These are phyloP conservation scores for Tuber microsphaerosporum DNA, from an alignment of 495 filamentous ascomycete genomes.

Conservation along the genomic window DNA sequence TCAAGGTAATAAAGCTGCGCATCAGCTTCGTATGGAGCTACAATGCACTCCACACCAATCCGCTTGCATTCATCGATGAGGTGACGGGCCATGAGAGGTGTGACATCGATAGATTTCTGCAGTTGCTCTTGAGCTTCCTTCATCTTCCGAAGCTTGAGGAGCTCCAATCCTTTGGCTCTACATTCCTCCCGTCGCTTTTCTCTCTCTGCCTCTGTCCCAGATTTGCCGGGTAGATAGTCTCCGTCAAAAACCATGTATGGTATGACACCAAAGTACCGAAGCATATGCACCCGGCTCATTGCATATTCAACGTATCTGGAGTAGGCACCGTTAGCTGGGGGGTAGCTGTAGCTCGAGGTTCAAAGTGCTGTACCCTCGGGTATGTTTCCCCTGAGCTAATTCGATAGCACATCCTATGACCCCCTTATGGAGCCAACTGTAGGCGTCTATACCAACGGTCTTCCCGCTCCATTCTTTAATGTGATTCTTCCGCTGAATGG, in stretches of 20 bases:
- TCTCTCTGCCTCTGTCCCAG: slow-evolving; percentile 62
- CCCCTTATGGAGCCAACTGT: slow-evolving; percentile 96
- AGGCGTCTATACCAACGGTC: slow-evolving; percentile 87
- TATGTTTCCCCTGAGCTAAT: slow-evolving; percentile 78
- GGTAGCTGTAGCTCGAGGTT: slow-evolving; percentile 6
- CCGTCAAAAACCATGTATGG: slow-evolving; percentile 96
- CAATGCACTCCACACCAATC: slow-evolving; percentile 72
- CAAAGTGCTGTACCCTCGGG: slow-evolving; percentile 59
- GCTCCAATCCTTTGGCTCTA: slow-evolving; percentile 64
- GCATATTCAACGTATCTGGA: slow-evolving; percentile 82
- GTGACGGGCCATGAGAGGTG: slow-evolving; percentile 85
- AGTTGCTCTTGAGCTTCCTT: slow-evolving; percentile 78
- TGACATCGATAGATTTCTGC: slow-evolving; percentile 94
- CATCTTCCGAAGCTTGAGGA: slow-evolving; percentile 68
- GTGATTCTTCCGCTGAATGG: slow-evolving; percentile 81
- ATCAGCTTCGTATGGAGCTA: slow-evolving; percentile 97
- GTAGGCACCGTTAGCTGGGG: slow-evolving; percentile 24
- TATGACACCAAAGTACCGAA: slow-evolving; percentile 80
- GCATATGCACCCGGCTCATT: slow-evolving; percentile 85
- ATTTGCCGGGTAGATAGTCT: slow-evolving; percentile 89
- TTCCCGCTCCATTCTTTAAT: slow-evolving; percentile 81
- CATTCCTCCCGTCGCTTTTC: slow-evolving; percentile 60
- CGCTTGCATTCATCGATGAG: slow-evolving; percentile 86
- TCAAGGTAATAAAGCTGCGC: slow-evolving; percentile 93
- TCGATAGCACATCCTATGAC: slow-evolving; percentile 87